Conservation (phyloP, 768 basidiomycete species). For the Kwoniella bestiolae region DNA sequence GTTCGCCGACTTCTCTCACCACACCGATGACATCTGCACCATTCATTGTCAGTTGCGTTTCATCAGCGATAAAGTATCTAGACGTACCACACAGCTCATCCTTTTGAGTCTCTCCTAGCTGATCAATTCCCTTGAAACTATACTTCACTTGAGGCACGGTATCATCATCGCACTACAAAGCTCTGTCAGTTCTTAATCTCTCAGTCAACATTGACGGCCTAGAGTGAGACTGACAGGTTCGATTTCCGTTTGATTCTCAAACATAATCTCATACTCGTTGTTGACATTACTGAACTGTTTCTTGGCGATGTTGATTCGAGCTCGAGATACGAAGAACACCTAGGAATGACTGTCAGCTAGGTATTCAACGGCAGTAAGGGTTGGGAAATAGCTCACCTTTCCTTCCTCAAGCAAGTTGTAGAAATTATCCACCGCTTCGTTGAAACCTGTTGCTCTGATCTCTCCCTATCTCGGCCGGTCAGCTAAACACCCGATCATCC, state of each 20-base stretch:
- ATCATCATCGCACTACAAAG: slow-evolving; percentile 74
- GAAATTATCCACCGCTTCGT: slow-evolving; percentile 76
- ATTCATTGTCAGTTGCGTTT: background rate
- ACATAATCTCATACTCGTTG: slow-evolving; percentile 89
- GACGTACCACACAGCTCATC: slow-evolving; percentile 80
- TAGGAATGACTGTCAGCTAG: background rate
- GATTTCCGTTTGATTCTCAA: slow-evolving; percentile 83
- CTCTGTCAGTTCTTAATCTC: slow-evolving; percentile 12
- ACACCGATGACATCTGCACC: slow-evolving; percentile 80
- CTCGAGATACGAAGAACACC: slow-evolving; percentile 88
- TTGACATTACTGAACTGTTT: slow-evolving; percentile 89
- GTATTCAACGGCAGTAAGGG: background rate
- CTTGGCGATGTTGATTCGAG: slow-evolving; percentile 90
- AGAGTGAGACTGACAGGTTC: slow-evolving; percentile 72
- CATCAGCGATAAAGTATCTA: background rate
- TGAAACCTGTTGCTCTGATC: slow-evolving; percentile 90
- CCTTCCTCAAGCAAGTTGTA: slow-evolving; percentile 86
- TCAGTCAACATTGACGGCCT: no score
- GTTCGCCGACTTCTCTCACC: slow-evolving; percentile 74
- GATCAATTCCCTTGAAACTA: slow-evolving; percentile 71
- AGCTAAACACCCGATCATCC: background rate
- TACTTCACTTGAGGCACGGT: slow-evolving; percentile 83
- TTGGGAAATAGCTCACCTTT: slow-evolving; percentile 59
- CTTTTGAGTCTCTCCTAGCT: slow-evolving; percentile 69
- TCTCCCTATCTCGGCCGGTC: slow-evolving; percentile 60